Conservation (phyloP, 1,284 basidiomycete genomes). For the Prillingera fragicola region DNA sequence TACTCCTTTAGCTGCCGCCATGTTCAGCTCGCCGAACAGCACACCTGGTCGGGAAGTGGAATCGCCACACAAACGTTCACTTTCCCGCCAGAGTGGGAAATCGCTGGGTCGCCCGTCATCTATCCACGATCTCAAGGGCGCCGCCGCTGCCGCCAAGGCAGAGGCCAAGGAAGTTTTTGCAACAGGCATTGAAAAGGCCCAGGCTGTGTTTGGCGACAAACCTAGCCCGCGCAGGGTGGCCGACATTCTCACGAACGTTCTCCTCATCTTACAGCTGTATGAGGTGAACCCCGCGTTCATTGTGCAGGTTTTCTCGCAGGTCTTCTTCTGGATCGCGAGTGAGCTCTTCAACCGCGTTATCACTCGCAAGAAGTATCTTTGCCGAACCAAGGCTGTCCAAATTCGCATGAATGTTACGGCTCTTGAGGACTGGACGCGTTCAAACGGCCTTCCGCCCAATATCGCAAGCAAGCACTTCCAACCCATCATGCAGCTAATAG, state of each 20-base stretch:
- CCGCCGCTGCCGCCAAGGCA: slow-evolving; percentile 11
- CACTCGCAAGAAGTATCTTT: slow-evolving; percentile 86
- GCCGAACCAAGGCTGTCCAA: slow-evolving; percentile 82
- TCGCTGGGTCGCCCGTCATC: slow-evolving; percentile 21
- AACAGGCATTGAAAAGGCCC: slow-evolving; percentile 14
- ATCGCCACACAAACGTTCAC: slow-evolving; percentile 1
- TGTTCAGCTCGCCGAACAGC: slow-evolving; percentile 10
- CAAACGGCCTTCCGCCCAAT: slow-evolving; percentile 64
- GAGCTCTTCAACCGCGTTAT: slow-evolving; percentile 93
- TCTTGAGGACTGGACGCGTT: slow-evolving; percentile 85
- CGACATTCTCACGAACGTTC: slow-evolving; percentile 77
- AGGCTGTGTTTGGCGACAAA: slow-evolving; percentile 18
- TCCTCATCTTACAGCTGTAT: slow-evolving; percentile 76
- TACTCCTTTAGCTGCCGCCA: slow-evolving; percentile 25
- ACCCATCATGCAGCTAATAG: slow-evolving; percentile 71
- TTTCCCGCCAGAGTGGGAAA: background rate
- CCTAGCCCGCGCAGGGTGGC: slow-evolving; percentile 61
- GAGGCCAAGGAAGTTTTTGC: slow-evolving; percentile 18
- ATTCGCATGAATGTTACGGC: slow-evolving; percentile 80
- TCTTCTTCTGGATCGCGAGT: slow-evolving; percentile 54
- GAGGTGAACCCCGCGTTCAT: slow-evolving; percentile 86
- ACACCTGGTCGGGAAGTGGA: slow-evolving; percentile 10
- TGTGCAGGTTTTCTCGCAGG: slow-evolving; percentile 89
- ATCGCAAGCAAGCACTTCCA: slow-evolving; percentile 70
- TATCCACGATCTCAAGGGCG: slow-evolving; percentile 27